Evolutionary conservation across 441 rosid genomes (phyloP), one percentile per base, ranked within the genome.

Genomic region (Pelargonium myrrhifolium): DNA sequence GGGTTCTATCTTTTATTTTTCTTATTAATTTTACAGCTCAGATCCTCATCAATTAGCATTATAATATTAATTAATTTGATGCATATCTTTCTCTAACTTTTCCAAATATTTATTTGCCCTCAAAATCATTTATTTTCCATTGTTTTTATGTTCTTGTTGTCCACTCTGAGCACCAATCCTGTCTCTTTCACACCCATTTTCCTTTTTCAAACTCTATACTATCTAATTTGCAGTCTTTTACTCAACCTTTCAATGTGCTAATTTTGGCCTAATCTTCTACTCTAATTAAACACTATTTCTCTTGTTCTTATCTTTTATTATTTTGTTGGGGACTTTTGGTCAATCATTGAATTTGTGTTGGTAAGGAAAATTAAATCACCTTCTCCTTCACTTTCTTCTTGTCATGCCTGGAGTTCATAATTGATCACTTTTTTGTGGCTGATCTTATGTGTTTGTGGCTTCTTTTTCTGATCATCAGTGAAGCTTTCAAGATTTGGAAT

Each of bases 151-250:
- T 24, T 9, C 15, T 62, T 12, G 62, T 62, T 40, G 21, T 39
- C 21, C 12, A 3, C 51, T 28, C 9, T 24, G 65, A 3, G 35
- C 6, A 9, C 49, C 42, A 43, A 67, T 71, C 61, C 47, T 17
- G 75, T 70, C 82, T 40, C 55, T 18, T 17, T 79, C 80, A 65
- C 1, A 6, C 65, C 72, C 39, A 62, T 67, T 71, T 65, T n/a
- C 45, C 65, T 71, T 68, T 43, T 51, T 45, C 9, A 64, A 40
- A 17, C 47, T 37, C 2, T n/a, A n/a, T n/a, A n/a, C n/a, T n/a
- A n/a, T n/a, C 0, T 6, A 6, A 66, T 18, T 24, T 65, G 68
- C 74, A 77, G 69, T 77, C 78, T n/a, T 77, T 43, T 56, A 28
- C 70, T 61, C 75, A 28, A 31, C 28, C 42, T 47, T 65, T 49